phyloP scores from a whole-genome alignment of 768 basidiomycete species.

The Cystobasidium ongulense region DNA sequence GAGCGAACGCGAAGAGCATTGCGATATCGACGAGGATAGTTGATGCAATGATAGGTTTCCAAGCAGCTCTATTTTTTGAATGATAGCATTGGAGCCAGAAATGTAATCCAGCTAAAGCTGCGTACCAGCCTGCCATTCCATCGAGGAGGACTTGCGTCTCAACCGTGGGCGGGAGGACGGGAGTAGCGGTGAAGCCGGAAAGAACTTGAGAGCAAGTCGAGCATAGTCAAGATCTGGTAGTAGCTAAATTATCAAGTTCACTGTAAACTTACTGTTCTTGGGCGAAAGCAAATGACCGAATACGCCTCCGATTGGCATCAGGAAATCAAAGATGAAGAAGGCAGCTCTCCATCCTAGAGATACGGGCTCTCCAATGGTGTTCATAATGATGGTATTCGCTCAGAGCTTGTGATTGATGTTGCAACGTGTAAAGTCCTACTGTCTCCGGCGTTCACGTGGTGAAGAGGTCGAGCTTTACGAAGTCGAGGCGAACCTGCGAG shows the following conservation, averaged over 20 bases:
- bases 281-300: slow-evolving; percentile 7
- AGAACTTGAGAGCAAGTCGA: not conserved
- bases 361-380: not conserved
- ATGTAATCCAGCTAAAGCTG: not conserved
- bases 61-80: not conserved
- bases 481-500: too few species aligned
- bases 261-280: not conserved
- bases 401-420: not conserved
- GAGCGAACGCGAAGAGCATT: not conserved
- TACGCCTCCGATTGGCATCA: not conserved
- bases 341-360: not conserved
- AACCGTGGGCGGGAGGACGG: not conserved
- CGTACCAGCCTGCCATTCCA: slow-evolving; percentile 9
- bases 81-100: not conserved
- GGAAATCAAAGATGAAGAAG: slow-evolving; percentile 1
- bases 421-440: too few species aligned
- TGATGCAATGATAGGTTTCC: not conserved
- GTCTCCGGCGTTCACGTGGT: too few species aligned
- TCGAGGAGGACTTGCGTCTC: slow-evolving; percentile 17
- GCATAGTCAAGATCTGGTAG: not conserved
- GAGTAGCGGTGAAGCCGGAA: slow-evolving; percentile 3
- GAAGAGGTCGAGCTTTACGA: too few species aligned
- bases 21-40: not conserved
- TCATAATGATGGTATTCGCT: too few species aligned
- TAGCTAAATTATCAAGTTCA: not conserved